Evolutionary conservation across 2,329 filamentous ascomycete species (phyloP), one percentile per base, ranked within the genome.

Genomic region (Cercospora nicotianae): DNA sequence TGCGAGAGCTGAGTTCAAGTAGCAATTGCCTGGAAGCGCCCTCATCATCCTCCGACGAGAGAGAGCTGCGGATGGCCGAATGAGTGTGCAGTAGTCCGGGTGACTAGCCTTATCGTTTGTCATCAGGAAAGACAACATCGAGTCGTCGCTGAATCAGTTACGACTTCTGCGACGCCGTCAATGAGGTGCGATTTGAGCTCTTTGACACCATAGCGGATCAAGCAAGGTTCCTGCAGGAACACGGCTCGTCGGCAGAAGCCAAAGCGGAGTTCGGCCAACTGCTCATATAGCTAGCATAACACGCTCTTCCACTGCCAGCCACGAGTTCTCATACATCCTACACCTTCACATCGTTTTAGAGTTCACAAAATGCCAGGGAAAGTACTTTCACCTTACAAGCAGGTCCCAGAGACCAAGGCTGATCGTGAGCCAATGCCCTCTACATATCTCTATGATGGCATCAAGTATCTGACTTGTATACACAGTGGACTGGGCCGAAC

Each of bases 401-500:
- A 77, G 65, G 74, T 76, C 65, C 75, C 75, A 13, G 75, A 74
- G 69, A 78, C 76, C 63, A 77, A 75, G 61, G 74, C 72, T 28
- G 74, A 77, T 63, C 67, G 71, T 74, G 30, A 58, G 69, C 31
- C 3, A 1, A 48, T 13, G 26, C 10, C 10, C 1, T 31, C 3
- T 23, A 16, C 55, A 28, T 48, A n/a, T 9, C 30, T 26, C 33
- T 23, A 1, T n/a, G 2, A n/a, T 30, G 2, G 3, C 48, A 53
- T 28, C 48, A 16, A 5, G 20, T 26, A 16, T 16, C 48, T 53
- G 48, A 53, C 20, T n/a, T 53, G 48, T 53, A n/a, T 5, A 33
- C 13, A 42, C 39, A 72, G 70, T 72, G 48, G 70, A 72, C 61
- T 88, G 85, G 83, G 83, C 85, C 1, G 85, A 88, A 65, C 80